These are phyloP conservation scores for Cerrena zonata DNA, from an alignment of 1,284 basidiomycete genomes.

Conservation along the genomic window DNA sequence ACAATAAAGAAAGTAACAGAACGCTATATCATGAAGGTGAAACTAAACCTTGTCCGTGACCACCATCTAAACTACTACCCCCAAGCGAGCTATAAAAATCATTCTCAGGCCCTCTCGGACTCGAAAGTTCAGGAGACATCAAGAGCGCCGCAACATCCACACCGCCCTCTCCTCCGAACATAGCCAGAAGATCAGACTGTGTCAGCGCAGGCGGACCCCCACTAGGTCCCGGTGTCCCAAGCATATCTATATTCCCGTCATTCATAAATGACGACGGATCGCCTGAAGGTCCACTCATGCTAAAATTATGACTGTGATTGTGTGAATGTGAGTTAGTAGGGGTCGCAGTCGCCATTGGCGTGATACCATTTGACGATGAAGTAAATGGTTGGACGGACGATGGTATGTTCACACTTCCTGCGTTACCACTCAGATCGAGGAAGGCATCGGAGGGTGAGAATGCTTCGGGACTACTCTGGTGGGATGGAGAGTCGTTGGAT, in stretches of 20 bases:
- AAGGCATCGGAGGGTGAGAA: slow-evolving; percentile 63
- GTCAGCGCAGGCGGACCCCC: slow-evolving; percentile 24
- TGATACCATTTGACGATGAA: slow-evolving; percentile 15
- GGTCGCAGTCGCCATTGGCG: slow-evolving; percentile 22
- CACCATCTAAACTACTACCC: neutral
- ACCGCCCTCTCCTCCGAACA: slow-evolving; percentile 27
- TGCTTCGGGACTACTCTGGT: slow-evolving; percentile 58
- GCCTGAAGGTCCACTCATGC: slow-evolving; percentile 19
- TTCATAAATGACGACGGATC: slow-evolving; percentile 24
- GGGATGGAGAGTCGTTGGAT: slow-evolving; percentile 44
- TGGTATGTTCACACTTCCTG: slow-evolving; percentile 19
- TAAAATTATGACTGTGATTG: slow-evolving; percentile 15
- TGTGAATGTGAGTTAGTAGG: too few species aligned
- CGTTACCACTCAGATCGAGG: slow-evolving; percentile 30
- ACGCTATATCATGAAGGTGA: neutral
- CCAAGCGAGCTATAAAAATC: slow-evolving; percentile 4
- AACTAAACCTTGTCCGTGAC: neutral
- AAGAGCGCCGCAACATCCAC: slow-evolving; percentile 30
- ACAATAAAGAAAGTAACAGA: neutral
- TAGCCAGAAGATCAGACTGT: slow-evolving; percentile 30
- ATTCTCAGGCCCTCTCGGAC: neutral
- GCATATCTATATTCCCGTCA: slow-evolving; percentile 13
- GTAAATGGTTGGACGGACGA: slow-evolving; percentile 18
- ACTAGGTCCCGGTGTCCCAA: slow-evolving; percentile 7
- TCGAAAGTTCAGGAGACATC: slow-evolving; percentile 21